A percentile compares a stretch with the other conserved stretches of the same genome.
Evolutionary conservation across 306 rosid genomes (phyloP).

Genomic region (Dalbergia cultrata): DNA sequence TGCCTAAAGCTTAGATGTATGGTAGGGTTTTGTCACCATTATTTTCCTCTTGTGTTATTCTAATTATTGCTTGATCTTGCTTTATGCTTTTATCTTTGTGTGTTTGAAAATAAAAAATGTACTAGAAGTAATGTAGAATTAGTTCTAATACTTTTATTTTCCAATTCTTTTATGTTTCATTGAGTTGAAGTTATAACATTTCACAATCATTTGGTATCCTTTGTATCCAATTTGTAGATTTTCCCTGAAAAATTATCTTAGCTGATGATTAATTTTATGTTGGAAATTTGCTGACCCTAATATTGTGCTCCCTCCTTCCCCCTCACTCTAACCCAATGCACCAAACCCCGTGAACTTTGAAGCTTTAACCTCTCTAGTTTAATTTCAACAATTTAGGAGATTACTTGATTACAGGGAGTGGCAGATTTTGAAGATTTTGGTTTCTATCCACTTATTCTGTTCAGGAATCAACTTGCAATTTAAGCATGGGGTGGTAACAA

Average conservation of each 20-base stretch:
- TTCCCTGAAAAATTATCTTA: conserved; percentile 4
- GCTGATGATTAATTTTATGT: conserved; percentile 6
- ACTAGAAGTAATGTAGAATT: too few species aligned
- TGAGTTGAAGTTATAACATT: neutral
- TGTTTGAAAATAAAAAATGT: too few species aligned
- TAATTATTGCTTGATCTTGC: too few species aligned
- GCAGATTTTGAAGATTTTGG: conserved; percentile 29
- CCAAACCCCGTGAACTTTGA: neutral
- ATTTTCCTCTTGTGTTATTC: too few species aligned
- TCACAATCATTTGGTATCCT: neutral
- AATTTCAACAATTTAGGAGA: conserved; percentile 16
- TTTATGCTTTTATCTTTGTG: too few species aligned
- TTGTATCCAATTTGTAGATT: neutral
- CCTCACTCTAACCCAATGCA: neutral
- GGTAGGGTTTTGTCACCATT: too few species aligned
- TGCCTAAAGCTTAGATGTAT: too few species aligned
- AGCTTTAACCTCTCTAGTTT: conserved; percentile 8
- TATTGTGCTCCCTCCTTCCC: neutral
- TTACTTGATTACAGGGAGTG: neutral
- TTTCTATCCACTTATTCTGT: conserved; percentile 20
- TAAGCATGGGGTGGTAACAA: conserved; percentile 17
- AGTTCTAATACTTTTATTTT: too few species aligned
- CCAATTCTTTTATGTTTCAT: too few species aligned
- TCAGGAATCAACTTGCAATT: conserved; percentile 12
- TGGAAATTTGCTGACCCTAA: conserved; percentile 11